Conservation (phyloP, 805 yeast genomes). For the Myxozyma kluyveri region DNA sequence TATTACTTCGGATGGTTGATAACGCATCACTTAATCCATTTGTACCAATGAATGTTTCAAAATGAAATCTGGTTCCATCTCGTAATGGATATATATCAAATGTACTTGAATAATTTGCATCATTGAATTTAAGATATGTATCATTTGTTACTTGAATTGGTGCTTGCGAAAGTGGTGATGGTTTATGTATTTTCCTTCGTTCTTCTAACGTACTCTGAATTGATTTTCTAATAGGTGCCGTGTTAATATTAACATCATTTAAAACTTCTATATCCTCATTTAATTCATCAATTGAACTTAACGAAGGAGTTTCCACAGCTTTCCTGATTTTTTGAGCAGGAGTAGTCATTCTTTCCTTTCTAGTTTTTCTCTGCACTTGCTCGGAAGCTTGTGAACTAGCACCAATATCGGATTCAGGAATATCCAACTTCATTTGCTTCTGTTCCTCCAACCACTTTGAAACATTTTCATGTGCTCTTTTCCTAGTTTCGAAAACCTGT, state of each 20-base stretch:
- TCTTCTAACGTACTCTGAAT: too few species aligned
- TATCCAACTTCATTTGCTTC: background rate
- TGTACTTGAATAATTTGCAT: conserved; percentile 23
- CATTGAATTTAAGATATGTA: conserved; percentile 13
- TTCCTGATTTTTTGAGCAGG: conserved; percentile 13
- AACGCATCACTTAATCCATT: conserved; percentile 17
- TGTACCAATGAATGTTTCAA: conserved; percentile 23
- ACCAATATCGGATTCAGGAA: too few species aligned
- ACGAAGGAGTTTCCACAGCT: conserved; percentile 2
- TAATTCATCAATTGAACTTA: conserved; percentile 2
- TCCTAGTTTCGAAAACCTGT: background rate
- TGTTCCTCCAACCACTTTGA: background rate
- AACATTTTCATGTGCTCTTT: background rate
- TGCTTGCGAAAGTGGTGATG: background rate
- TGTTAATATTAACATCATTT: conserved; percentile 1
- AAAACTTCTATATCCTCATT: too few species aligned
- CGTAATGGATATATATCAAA: conserved; percentile 27
- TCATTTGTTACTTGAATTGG: background rate
- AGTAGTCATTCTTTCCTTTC: conserved; percentile 7
- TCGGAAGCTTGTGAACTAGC: background rate
- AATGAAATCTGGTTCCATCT: conserved; percentile 11
- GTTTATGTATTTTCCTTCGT: too few species aligned
- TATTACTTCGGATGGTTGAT: background rate
- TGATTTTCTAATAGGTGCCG: conserved; percentile 1
- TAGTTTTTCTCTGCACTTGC: conserved; percentile 6